A percentile compares a stretch with the other conserved stretches of the same genome.
Evolutionary conservation across 441 rosid genomes (phyloP).

Genomic region (Bocquillonia castaneifolia): DNA sequence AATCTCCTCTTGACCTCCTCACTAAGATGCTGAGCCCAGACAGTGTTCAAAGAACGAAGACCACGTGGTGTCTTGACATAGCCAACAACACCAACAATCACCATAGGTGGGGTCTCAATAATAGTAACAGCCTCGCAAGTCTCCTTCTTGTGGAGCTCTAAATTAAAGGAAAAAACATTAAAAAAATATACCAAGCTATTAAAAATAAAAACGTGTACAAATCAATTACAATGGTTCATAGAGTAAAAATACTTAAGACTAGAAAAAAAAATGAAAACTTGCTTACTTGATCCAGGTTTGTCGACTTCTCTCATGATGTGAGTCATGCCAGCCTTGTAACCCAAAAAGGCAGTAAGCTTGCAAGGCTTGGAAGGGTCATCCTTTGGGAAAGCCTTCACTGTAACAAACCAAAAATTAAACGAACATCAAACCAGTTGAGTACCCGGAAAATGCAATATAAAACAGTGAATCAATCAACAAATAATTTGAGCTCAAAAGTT

Average conservation of each 20-base stretch:
- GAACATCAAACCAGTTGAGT: too few relatives aligned
- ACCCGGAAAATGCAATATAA: too few relatives aligned
- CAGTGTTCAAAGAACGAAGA: constrained; percentile 68
- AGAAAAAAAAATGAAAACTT: not conserved
- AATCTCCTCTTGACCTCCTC: constrained; percentile 85
- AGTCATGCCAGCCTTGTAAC: constrained; percentile 96
- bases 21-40: constrained; percentile 92
- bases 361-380: constrained; percentile 76
- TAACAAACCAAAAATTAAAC: constrained; percentile 14
- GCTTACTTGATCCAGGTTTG: constrained; percentile 92
- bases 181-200: not conserved
- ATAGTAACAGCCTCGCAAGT: constrained; percentile 89
- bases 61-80: constrained; percentile 82
- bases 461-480: too few relatives aligned
- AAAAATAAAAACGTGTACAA: too few relatives aligned
- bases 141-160: constrained; percentile 96
- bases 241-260: too few relatives aligned
- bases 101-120: constrained; percentile 83
- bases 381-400: constrained; percentile 93
- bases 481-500: too few relatives aligned
- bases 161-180: not conserved
- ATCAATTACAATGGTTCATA: too few relatives aligned
- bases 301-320: constrained; percentile 91
- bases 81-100: constrained; percentile 82
- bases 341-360: constrained; percentile 80